These are phyloP conservation scores for Myriosclerotinia scirpicola DNA, from an alignment of 2,329 filamentous ascomycete species.

Conservation along the genomic window DNA sequence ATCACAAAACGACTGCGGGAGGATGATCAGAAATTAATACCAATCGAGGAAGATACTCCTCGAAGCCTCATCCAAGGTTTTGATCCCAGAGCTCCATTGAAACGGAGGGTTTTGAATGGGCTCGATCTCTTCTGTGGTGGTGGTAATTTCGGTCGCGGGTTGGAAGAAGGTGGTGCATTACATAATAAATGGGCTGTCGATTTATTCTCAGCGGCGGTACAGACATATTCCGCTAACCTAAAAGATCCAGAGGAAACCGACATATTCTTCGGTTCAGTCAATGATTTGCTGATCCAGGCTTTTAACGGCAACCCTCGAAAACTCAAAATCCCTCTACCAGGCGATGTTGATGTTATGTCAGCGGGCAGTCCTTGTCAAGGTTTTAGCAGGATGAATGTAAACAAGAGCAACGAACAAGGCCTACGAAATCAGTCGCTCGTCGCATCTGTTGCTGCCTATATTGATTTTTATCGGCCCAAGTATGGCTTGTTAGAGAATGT, in stretches of 20 bases:
- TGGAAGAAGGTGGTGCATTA: conserved; percentile 70
- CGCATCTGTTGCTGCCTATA: conserved; percentile 70
- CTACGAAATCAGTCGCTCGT: conserved; percentile 74
- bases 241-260: conserved; percentile 45
- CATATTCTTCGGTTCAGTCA: conserved; percentile 70
- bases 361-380: conserved; percentile 78
- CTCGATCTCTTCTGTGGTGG: conserved; percentile 77
- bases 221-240: conserved; percentile 71
- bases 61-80: conserved; percentile 54
- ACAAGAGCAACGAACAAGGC: conserved; percentile 56
- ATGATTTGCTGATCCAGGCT: conserved; percentile 60
- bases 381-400: conserved; percentile 63
- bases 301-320: conserved; percentile 51
- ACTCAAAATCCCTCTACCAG: conserved; percentile 54
- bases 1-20: conserved; percentile 49
- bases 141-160: conserved; percentile 72
- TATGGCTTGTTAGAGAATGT: conserved; percentile 81
- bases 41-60: conserved; percentile 42
- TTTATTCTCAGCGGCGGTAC: conserved; percentile 60
- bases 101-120: conserved; percentile 51
- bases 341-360: conserved; percentile 66
- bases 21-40: conserved; percentile 37
- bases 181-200: conserved; percentile 69
- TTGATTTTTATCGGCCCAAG: conserved; percentile 73
- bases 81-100: conserved; percentile 44